Evolutionary conservation across 768 basidiomycete genomes (phyloP).

Genomic region (Lactifluus volemus): DNA sequence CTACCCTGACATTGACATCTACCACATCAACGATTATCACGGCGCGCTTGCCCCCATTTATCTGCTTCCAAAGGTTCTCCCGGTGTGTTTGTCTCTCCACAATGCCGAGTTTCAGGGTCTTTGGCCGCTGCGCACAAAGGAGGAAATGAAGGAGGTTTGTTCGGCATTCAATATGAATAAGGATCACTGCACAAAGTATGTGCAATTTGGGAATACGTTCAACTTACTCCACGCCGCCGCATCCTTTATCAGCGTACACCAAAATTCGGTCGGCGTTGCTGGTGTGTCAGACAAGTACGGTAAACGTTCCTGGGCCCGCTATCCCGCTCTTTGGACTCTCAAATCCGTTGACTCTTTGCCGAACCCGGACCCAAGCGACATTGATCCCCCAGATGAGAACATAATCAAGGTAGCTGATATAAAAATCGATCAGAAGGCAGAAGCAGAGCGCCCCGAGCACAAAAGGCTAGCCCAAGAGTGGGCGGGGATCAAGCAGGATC

Average conservation of each 20-base stretch:
- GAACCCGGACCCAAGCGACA: conserved; percentile 92
- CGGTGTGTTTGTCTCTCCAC: conserved; percentile 86
- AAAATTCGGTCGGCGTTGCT: conserved; percentile 89
- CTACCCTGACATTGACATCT: conserved; percentile 81
- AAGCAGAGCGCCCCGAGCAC: conserved; percentile 82
- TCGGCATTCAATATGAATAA: conserved; percentile 97
- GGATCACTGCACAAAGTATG: conserved; percentile 92
- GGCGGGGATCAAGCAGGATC: conserved; percentile 89
- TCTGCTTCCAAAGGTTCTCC: conserved; percentile 83
- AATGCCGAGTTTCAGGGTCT: conserved; percentile 97
- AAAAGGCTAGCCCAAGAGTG: conserved; percentile 94
- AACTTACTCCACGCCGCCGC: conserved; percentile 91
- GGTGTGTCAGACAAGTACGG: conserved; percentile 98
- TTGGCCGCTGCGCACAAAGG: conserved; percentile 93
- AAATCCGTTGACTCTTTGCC: conserved; percentile 93
- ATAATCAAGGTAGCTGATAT: conserved; percentile 65
- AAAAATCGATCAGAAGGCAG: conserved; percentile 69
- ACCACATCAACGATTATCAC: conserved; percentile 94
- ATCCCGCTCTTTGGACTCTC: conserved; percentile 92
- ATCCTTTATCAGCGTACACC: conserved; percentile 85
- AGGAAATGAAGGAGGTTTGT: conserved; percentile 98
- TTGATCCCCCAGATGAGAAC: conserved; percentile 80
- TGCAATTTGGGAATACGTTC: conserved; percentile 97
- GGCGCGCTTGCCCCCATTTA: conserved; percentile 89
- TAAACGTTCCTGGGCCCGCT: conserved; percentile 93